phyloP scores from a whole-genome alignment of 352 stramenopile species.

The Peronospora destructor region DNA sequence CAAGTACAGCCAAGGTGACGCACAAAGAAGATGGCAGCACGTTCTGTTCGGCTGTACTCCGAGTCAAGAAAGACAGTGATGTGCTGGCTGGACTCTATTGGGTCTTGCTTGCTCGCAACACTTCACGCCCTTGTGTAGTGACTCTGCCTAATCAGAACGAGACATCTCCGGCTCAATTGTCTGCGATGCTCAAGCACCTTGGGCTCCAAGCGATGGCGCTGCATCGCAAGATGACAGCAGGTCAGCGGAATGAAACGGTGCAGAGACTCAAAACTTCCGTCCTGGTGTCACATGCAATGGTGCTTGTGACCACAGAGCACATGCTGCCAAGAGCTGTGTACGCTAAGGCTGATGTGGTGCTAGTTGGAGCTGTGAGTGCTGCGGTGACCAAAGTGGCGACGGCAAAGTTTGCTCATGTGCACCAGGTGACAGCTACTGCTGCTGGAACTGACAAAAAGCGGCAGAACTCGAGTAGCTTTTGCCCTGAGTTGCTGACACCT shows the following conservation, averaged over 20 bases:
- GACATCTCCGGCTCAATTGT: slow-evolving; percentile 28
- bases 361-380: slow-evolving; percentile 23
- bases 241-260: slow-evolving; percentile 47
- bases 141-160: slow-evolving; percentile 35
- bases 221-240: slow-evolving; percentile 60
- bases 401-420: slow-evolving; percentile 36
- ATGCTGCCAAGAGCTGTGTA: slow-evolving; percentile 32
- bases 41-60: slow-evolving; percentile 15
- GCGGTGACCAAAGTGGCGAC: slow-evolving; percentile 13
- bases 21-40: slow-evolving; percentile 9
- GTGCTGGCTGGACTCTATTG: slow-evolving; percentile 51
- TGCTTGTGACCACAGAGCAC: slow-evolving; percentile 62
- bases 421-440: slow-evolving; percentile 21
- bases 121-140: slow-evolving; percentile 39
- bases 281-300: slow-evolving; percentile 20
- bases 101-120: slow-evolving; percentile 42
- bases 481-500: slow-evolving; percentile 21
- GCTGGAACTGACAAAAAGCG: slow-evolving; percentile 2
- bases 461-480: slow-evolving; percentile 16
- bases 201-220: slow-evolving; percentile 54
- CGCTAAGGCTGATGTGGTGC: slow-evolving; percentile 29
- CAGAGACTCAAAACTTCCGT: slow-evolving; percentile 30
- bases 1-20: slow-evolving; percentile 19
- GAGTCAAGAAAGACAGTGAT: slow-evolving; percentile 35
- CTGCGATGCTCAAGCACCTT: slow-evolving; percentile 44